phyloP scores from a whole-genome alignment of 768 basidiomycete species.

The Termitomyces sp. region DNA sequence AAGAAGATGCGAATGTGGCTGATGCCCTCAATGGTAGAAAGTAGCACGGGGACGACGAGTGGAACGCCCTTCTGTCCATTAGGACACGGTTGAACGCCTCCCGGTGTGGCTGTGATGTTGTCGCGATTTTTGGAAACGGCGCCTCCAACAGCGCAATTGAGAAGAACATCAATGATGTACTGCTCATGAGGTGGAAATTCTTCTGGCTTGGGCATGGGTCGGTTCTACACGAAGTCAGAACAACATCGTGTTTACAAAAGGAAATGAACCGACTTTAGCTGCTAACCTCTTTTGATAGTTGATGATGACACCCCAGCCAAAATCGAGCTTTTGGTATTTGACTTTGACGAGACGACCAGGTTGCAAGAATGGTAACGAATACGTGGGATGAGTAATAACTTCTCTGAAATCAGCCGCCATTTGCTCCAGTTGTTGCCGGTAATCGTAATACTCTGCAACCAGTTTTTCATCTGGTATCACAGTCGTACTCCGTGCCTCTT shows the following conservation, averaged over 20 bases:
- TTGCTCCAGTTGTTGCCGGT: slow-evolving; percentile 88
- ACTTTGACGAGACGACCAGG: slow-evolving; percentile 90
- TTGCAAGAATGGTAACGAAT: slow-evolving; percentile 92
- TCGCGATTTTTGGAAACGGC: slow-evolving; percentile 54
- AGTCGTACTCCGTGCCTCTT: slow-evolving; percentile 56
- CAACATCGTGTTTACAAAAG: neutral
- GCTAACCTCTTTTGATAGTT: slow-evolving; percentile 85
- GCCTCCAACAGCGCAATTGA: slow-evolving; percentile 69
- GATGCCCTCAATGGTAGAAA: slow-evolving; percentile 83
- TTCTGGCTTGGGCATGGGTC: slow-evolving; percentile 62
- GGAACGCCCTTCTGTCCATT: slow-evolving; percentile 71
- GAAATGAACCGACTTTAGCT: slow-evolving; percentile 54
- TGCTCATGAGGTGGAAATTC: slow-evolving; percentile 80
- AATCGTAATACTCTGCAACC: slow-evolving; percentile 88
- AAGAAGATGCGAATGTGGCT: slow-evolving; percentile 83
- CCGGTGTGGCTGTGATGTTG: slow-evolving; percentile 50
- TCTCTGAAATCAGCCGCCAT: slow-evolving; percentile 84
- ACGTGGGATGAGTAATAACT: slow-evolving; percentile 92
- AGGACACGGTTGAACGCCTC: slow-evolving; percentile 72
- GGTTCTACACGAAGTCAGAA: slow-evolving; percentile 36
- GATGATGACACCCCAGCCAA: slow-evolving; percentile 95
- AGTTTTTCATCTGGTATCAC: slow-evolving; percentile 79
- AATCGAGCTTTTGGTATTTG: slow-evolving; percentile 81
- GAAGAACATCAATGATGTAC: slow-evolving; percentile 89
- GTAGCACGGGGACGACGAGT: slow-evolving; percentile 81